These are phyloP conservation scores for Cynara cardunculus DNA, from an alignment of 129 eudicot genomes.

Conservation along the genomic window DNA sequence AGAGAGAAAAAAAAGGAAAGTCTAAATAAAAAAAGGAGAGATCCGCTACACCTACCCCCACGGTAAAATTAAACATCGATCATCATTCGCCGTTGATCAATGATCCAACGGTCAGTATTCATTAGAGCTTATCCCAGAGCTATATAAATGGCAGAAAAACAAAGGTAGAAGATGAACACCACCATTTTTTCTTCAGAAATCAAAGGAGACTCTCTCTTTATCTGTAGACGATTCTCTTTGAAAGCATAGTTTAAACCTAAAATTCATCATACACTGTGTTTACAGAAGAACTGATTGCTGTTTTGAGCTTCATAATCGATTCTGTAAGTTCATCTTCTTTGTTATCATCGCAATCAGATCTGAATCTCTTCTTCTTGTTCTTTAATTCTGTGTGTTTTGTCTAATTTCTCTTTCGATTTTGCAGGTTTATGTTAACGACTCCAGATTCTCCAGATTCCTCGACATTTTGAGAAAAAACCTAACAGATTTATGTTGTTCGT, in stretches of 20 bases:
- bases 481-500: background rate
- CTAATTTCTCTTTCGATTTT: constrained; percentile 1
- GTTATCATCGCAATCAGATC: constrained; percentile 17
- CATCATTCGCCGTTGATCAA: constrained; percentile 10
- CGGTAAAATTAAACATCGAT: background rate
- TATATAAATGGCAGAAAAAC: constrained; percentile 28
- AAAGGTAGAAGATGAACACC: constrained; percentile 12
- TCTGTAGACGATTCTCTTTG: background rate
- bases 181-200: constrained; percentile 21
- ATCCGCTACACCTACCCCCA: background rate
- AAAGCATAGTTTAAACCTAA: background rate
- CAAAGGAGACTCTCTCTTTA: background rate
- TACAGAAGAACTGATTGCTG: background rate
- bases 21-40: background rate
- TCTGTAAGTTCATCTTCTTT: constrained; percentile 13
- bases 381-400: background rate
- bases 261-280: background rate
- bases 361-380: background rate
- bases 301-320: background rate
- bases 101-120: constrained; percentile 25
- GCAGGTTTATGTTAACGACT: constrained; percentile 16
- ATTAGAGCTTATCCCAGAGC: constrained; percentile 16
- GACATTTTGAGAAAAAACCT: background rate
- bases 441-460: constrained; percentile 13
- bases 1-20: background rate